These are phyloP conservation scores for Fusarium solani-melongenae DNA, from an alignment of 2,329 filamentous ascomycete species.

Conservation along the genomic window DNA sequence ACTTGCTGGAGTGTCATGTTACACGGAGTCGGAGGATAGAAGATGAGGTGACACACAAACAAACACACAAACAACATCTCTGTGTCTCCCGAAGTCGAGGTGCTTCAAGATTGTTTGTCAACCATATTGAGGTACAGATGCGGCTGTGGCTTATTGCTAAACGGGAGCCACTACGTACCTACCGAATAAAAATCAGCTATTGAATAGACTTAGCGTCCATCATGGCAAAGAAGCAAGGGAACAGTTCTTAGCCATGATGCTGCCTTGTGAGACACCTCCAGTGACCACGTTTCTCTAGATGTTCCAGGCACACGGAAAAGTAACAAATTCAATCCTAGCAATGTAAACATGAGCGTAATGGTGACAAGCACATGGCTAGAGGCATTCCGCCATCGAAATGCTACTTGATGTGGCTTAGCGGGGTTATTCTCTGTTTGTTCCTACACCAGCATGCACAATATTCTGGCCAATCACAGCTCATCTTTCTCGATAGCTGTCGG, in stretches of 20 bases:
- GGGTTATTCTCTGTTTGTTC: background rate
- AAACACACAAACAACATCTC: background rate
- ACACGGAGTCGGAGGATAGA: background rate
- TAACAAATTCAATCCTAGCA: too few species aligned
- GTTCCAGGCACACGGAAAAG: background rate
- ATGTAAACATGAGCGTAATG: background rate
- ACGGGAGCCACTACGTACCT: background rate
- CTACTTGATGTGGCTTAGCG: constrained; percentile 4
- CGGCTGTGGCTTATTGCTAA: background rate
- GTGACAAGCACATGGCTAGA: background rate
- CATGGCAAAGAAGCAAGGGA: background rate
- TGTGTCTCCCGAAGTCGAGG: background rate
- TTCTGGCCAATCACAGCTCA: constrained; percentile 33
- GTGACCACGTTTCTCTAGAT: background rate
- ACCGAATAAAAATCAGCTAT: background rate
- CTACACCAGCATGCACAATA: background rate
- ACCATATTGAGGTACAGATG: background rate
- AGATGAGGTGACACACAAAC: background rate
- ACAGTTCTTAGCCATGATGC: background rate
- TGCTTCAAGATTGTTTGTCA: background rate
- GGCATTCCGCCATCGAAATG: background rate
- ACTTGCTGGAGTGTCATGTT: background rate
- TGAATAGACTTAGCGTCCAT: background rate
- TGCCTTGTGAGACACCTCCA: background rate
- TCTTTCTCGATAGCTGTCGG: constrained; percentile 37